These are phyloP conservation scores for Solanum dulcamara DNA, from an alignment of 257 asterid genomes.

Conservation along the genomic window DNA sequence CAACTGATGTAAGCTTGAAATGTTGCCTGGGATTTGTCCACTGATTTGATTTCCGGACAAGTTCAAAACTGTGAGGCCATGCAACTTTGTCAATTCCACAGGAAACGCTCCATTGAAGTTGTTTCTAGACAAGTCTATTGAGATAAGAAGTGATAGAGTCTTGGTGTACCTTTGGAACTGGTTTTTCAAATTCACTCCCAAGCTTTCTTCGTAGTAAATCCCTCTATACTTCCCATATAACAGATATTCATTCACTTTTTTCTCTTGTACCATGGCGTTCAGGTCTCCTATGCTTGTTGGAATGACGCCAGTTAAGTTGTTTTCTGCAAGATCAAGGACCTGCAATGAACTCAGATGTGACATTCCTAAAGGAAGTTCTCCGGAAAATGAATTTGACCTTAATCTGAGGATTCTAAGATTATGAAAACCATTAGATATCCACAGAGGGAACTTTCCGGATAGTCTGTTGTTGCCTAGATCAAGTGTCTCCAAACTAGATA, in stretches of 20 bases:
- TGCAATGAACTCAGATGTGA: constrained; percentile 28
- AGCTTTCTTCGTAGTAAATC: constrained; percentile 25
- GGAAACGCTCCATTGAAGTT: constrained; percentile 32
- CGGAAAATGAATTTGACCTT: constrained; percentile 24
- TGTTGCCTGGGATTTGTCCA: constrained; percentile 35
- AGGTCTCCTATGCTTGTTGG: constrained; percentile 28
- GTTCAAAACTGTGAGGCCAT: constrained; percentile 27
- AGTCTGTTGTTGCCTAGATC: constrained; percentile 34
- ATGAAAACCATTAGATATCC: constrained; percentile 20
- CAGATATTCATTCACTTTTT: constrained; percentile 15
- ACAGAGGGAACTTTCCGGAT: constrained; percentile 20
- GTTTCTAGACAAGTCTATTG: constrained; percentile 40
- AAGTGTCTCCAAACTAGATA: constrained; percentile 34
- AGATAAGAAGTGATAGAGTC: constrained; percentile 43
- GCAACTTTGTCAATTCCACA: constrained; percentile 16
- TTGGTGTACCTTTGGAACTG: constrained; percentile 30
- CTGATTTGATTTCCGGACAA: constrained; percentile 35
- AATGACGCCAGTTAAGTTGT: constrained; percentile 23
- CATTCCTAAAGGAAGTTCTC: constrained; percentile 15
- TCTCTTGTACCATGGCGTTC: constrained; percentile 26
- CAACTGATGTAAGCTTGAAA: constrained; percentile 24
- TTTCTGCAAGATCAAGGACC: constrained; percentile 41
- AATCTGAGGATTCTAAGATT: constrained; percentile 33
- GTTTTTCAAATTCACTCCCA: constrained; percentile 28
- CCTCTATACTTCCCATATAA: constrained; percentile 32